phyloP scores from a whole-genome alignment of 371 early-diverging fungal species.

The Mortierella sp. region DNA sequence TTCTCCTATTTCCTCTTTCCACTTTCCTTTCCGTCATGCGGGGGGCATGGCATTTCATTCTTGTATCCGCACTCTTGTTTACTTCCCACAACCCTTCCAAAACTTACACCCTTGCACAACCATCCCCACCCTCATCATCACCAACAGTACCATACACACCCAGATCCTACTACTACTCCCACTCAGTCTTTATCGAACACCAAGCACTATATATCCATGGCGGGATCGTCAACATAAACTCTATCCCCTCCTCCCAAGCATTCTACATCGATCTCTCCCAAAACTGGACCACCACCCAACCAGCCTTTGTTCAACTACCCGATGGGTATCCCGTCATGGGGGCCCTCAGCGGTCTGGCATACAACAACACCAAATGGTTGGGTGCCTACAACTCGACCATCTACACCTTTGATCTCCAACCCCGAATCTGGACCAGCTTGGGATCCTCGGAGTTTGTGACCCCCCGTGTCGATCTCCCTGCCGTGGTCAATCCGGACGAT shows the following conservation, averaged over 20 bases:
- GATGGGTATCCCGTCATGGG: neutral
- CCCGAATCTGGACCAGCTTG: neutral
- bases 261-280: neutral
- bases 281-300: conserved; percentile 1
- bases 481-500: neutral
- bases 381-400: neutral
- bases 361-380: neutral
- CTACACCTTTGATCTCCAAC: neutral
- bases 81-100: neutral
- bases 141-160: neutral
- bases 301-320: neutral
- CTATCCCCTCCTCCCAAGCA: neutral
- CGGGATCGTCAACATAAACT: neutral
- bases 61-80: neutral
- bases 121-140: neutral
- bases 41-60: neutral
- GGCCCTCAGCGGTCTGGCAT: neutral
- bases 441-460: neutral
- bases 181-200: neutral
- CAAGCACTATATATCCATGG: neutral
- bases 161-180: neutral
- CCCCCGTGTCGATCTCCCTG: neutral
- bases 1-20: neutral
- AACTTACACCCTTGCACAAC: neutral
- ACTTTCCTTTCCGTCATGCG: neutral